Base-by-base conservation (phyloP, 2,329 filamentous ascomycete species). In the Esteya vermicola region DNA sequence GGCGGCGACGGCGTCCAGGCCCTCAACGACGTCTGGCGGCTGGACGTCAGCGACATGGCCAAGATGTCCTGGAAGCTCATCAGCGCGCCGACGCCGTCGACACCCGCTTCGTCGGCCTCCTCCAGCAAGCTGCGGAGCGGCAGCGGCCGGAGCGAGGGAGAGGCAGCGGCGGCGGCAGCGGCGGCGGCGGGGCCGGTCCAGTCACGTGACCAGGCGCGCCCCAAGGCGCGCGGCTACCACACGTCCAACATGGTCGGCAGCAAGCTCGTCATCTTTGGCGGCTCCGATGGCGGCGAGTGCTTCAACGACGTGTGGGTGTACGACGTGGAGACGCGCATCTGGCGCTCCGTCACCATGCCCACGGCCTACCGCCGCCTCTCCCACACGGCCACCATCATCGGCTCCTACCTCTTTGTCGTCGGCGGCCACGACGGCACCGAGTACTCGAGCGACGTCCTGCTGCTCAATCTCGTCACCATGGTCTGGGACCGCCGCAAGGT, bases 281-380 rank as follows among this genome's bases (percentile, higher is more conserved):
- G 78, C 26, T 79, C 74, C 4, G 78, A 82, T 53, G 78, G 78
- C 47, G 75, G 74, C 38, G 76, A 81, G 57, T 82, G 78, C 57
- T 82, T 82, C 58, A 70, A 77, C 53, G 78, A 82, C 51, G 77
- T 82, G 31, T 82, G 78, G 78, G 71, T 82, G 23, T 81, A 80
- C 58, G 76, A 82, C 52, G 70, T 81, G 6, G 76, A 81, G 38
- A 67, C 64, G 30, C 64, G 70, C 43, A 48, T 62, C 20, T 82
- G 78, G 74, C 72, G 68, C 44, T 52, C 62, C 7, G 76, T 80
- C 41, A 54, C 62, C 42, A 75, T 80, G 20, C 67, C 74, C 18
- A 53, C 72, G 27, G 72, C 72, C n/a, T 78, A 68, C 54, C 70
- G 75, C 30, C 71, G 78, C 18, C 64, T 82, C 38, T 78, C 74